phyloP scores from a whole-genome alignment of 2,329 filamentous ascomycete genomes.

The Colletotrichum costaricense region DNA sequence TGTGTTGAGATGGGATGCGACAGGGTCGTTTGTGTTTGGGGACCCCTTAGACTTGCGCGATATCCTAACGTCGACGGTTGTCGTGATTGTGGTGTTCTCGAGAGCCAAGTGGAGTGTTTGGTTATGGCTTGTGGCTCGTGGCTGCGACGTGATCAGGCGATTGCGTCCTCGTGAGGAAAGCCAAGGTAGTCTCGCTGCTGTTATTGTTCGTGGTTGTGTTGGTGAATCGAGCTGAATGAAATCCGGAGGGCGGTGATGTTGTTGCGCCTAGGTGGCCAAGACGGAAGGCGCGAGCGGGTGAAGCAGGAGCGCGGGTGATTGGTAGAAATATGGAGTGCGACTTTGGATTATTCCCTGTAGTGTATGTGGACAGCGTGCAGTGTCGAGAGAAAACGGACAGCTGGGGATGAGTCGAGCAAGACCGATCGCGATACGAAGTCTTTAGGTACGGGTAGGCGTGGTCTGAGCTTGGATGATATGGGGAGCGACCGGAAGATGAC shows the following conservation, averaged over 20 bases:
- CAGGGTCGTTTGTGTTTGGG: background rate
- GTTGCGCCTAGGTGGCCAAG: slow-evolving; percentile 21
- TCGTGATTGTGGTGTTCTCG: background rate
- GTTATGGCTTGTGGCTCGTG: background rate
- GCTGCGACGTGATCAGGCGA: background rate
- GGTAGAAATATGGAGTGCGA: background rate
- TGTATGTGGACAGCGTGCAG: background rate
- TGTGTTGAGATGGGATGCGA: slow-evolving; percentile 6
- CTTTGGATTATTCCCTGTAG: slow-evolving; percentile 7
- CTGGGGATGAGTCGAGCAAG: background rate
- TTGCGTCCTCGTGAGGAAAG: background rate
- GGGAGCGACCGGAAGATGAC: background rate
- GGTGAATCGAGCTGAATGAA: background rate
- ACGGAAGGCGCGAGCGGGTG: slow-evolving; percentile 2
- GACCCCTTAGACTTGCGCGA: background rate
- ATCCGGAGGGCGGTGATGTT: background rate
- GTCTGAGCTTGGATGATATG: background rate
- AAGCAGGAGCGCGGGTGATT: background rate
- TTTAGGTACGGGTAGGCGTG: background rate
- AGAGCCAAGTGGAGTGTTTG: background rate
- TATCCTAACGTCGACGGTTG: background rate
- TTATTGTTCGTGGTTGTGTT: background rate
- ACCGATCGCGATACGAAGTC: background rate
- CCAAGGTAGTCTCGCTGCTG: background rate
- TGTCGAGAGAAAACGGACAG: background rate